Evolutionary conservation across 371 early-diverging fungal genomes (phyloP).

Genomic region (Syncephalastrum monosporum): DNA sequence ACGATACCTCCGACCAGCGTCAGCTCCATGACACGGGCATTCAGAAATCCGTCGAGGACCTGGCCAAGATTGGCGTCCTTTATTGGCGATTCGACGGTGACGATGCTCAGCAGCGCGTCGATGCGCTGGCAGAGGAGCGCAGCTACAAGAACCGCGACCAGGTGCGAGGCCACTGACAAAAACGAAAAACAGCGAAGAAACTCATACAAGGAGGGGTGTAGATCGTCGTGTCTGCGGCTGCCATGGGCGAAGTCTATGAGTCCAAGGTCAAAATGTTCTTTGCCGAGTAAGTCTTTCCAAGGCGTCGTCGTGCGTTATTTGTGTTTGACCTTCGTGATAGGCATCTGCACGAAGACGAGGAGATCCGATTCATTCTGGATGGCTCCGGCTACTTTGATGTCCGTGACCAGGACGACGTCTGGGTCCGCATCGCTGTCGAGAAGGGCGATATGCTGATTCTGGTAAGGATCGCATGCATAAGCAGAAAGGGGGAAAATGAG

Average conservation of each 20-base stretch:
- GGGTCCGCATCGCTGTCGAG: conserved; percentile 86
- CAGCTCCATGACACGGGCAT: conserved; percentile 71
- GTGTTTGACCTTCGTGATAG: conserved; percentile 21
- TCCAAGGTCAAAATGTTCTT: conserved; percentile 92
- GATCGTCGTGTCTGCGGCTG: conserved; percentile 70
- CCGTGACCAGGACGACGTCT: conserved; percentile 73
- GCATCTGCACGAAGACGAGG: conserved; percentile 96
- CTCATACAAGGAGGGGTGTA: conserved; percentile 1
- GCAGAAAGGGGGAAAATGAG: no score
- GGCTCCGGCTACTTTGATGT: conserved; percentile 93
- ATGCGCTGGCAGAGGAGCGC: conserved; percentile 72
- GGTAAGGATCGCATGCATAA: conserved; percentile 35
- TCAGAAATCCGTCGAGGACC: conserved; percentile 62
- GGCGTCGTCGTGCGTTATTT: neutral
- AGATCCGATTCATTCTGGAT: conserved; percentile 89
- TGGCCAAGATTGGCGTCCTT: conserved; percentile 68
- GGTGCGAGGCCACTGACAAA: conserved; percentile 36
- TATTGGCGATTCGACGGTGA: conserved; percentile 71
- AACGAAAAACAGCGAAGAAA: neutral
- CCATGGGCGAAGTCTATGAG: conserved; percentile 78
- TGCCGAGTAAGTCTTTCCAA: conserved; percentile 62
- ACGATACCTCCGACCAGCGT: conserved; percentile 55
- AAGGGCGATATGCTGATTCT: conserved; percentile 87
- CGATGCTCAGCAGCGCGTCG: conserved; percentile 57
- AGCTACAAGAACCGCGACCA: conserved; percentile 89